Evolutionary conservation across 2,329 filamentous ascomycete species (phyloP).

Genomic region (Cordyceps fumosorosea): DNA sequence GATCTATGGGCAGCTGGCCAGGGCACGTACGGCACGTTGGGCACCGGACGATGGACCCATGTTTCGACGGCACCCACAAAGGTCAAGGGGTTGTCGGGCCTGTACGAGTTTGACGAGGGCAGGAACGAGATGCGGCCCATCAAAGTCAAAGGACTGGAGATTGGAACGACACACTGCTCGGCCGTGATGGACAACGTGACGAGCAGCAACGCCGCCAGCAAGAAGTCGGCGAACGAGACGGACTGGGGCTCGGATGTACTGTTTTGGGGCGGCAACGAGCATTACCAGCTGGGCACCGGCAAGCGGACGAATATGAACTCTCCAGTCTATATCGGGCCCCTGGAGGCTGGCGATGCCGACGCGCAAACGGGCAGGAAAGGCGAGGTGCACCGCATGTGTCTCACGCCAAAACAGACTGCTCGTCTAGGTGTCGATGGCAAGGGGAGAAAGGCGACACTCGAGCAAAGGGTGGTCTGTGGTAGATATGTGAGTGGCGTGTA

Average conservation of each 20-base stretch:
- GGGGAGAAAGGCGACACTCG: conserved; percentile 66
- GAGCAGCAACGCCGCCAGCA: conserved; percentile 48
- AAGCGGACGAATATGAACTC: conserved; percentile 73
- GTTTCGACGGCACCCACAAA: conserved; percentile 71
- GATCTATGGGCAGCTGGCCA: conserved; percentile 86
- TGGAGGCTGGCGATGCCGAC: conserved; percentile 58
- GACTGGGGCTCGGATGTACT: conserved; percentile 86
- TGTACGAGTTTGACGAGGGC: conserved; percentile 81
- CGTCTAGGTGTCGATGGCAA: conserved; percentile 51
- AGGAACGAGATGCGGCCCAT: conserved; percentile 67
- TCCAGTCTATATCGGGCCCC: conserved; percentile 71
- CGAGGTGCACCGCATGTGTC: conserved; percentile 69
- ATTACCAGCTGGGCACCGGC: conserved; percentile 87
- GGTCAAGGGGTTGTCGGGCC: conserved; percentile 72
- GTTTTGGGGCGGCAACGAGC: conserved; percentile 93
- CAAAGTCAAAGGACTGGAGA: conserved; percentile 62
- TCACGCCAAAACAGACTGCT: conserved; percentile 70
- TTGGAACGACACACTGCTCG: conserved; percentile 73
- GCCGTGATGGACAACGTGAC: conserved; percentile 81
- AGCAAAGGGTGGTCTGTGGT: conserved; percentile 86
- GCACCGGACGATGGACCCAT: conserved; percentile 85
- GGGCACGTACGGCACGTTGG: conserved; percentile 76
- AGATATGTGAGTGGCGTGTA: conserved; percentile 77
- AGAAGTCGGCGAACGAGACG: conserved; percentile 57
- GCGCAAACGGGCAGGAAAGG: conserved; percentile 50